A percentile compares a stretch with the other conserved stretches of the same genome.
phyloP scores from a whole-genome alignment of 1,284 basidiomycete species.

The Austroboletus olivaceoglutinosus region DNA sequence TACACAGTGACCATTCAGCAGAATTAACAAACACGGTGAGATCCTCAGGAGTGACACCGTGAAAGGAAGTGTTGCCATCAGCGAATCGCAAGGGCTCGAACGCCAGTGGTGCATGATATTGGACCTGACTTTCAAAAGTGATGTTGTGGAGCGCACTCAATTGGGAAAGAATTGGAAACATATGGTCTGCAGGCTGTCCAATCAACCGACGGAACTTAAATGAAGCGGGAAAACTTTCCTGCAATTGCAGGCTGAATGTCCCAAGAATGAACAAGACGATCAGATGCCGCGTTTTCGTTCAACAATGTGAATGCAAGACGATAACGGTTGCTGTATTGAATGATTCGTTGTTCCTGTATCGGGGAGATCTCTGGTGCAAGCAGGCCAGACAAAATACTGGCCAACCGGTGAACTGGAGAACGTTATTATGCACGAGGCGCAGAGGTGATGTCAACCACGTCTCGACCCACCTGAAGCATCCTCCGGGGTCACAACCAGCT shows the following conservation, averaged over 20 bases:
- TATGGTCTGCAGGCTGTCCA: conserved; percentile 50
- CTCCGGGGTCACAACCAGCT: conserved; percentile 20
- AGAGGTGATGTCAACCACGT: conserved; percentile 2
- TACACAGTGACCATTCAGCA: conserved; percentile 92
- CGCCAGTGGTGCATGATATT: conserved; percentile 87
- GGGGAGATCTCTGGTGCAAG: conserved; percentile 51
- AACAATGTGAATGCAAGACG: conserved; percentile 81
- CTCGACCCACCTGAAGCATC: conserved; percentile 30
- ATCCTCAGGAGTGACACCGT: conserved; percentile 73
- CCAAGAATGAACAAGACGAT: conserved; percentile 66
- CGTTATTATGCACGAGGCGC: conserved; percentile 11
- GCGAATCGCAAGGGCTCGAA: conserved; percentile 60
- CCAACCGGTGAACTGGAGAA: conserved; percentile 31
- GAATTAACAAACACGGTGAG: conserved; percentile 93
- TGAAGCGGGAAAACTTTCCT: conserved; percentile 45
- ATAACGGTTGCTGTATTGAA: conserved; percentile 76
- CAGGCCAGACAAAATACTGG: conserved; percentile 43
- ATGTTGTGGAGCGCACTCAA: conserved; percentile 81
- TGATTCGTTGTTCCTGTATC: conserved; percentile 52
- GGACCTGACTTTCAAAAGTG: conserved; percentile 91
- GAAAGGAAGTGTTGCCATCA: conserved; percentile 36
- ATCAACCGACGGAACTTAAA: conserved; percentile 14
- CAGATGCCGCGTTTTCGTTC: conserved; percentile 81
- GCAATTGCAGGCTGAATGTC: conserved; percentile 62
- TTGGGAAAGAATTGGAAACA: conserved; percentile 62